phyloP scores from a whole-genome alignment of 2,329 filamentous ascomycete genomes.

The Magnaporthales sp. region DNA sequence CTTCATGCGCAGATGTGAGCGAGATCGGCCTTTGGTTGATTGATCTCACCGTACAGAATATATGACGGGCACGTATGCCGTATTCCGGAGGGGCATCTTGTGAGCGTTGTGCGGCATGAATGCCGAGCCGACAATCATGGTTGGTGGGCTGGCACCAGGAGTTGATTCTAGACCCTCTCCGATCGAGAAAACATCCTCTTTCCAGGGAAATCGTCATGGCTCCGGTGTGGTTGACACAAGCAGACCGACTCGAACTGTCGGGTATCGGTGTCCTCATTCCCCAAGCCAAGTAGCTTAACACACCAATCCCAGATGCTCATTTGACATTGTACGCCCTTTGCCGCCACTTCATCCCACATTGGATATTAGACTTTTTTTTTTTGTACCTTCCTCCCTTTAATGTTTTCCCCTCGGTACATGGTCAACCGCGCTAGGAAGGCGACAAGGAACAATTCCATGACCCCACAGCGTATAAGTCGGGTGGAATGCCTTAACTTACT shows the following conservation, averaged over 20 bases:
- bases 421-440: neutral
- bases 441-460: neutral
- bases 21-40: neutral
- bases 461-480: neutral
- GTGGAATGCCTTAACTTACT: neutral
- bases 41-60: neutral
- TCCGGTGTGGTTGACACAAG: neutral
- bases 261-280: neutral
- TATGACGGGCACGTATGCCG: neutral
- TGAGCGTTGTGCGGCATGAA: neutral
- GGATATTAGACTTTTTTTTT: neutral
- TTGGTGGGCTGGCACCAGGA: neutral
- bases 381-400: neutral
- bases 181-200: neutral
- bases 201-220: neutral
- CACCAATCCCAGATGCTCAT: neutral
- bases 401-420: neutral
- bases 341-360: neutral
- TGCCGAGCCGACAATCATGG: neutral
- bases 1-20: too few relatives aligned
- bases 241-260: neutral
- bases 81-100: neutral
- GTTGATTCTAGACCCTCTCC: neutral
- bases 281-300: neutral
- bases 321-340: neutral